Evolutionary conservation across 2,329 filamentous ascomycete genomes (phyloP).

Genomic region (Monilinia polystroma): DNA sequence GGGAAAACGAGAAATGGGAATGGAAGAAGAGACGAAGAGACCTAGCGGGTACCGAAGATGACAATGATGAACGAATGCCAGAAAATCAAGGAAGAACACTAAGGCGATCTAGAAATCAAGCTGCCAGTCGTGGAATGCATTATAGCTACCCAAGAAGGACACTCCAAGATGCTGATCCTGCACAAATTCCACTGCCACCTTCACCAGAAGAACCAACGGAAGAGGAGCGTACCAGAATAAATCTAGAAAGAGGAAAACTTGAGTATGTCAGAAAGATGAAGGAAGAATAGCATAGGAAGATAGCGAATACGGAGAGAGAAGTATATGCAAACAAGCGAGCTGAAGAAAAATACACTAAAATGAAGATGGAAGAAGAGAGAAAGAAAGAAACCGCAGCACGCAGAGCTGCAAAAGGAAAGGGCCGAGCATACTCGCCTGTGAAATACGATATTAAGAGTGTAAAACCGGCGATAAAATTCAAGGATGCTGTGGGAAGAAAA

Average conservation of each 20-base stretch:
- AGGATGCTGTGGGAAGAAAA: constrained; percentile 87
- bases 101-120: background rate
- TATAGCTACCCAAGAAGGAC: background rate
- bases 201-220: background rate
- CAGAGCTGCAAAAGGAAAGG: constrained; percentile 9
- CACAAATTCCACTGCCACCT: constrained; percentile 1
- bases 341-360: background rate
- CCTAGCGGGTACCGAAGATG: background rate
- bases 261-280: background rate
- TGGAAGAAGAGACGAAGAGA: background rate
- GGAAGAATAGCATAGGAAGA: background rate
- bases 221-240: background rate
- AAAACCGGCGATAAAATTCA: constrained; percentile 58
- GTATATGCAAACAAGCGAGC: background rate
- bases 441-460: background rate
- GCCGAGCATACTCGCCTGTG: background rate
- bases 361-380: background rate
- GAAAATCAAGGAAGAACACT: constrained; percentile 7
- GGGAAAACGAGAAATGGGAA: background rate
- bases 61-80: background rate
- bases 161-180: background rate
- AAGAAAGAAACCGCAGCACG: background rate
- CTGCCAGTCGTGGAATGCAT: background rate
- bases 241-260: background rate
- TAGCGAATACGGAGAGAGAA: background rate